phyloP scores from a whole-genome alignment of 164 flowering plant species.

The Nymphaea colorata region DNA sequence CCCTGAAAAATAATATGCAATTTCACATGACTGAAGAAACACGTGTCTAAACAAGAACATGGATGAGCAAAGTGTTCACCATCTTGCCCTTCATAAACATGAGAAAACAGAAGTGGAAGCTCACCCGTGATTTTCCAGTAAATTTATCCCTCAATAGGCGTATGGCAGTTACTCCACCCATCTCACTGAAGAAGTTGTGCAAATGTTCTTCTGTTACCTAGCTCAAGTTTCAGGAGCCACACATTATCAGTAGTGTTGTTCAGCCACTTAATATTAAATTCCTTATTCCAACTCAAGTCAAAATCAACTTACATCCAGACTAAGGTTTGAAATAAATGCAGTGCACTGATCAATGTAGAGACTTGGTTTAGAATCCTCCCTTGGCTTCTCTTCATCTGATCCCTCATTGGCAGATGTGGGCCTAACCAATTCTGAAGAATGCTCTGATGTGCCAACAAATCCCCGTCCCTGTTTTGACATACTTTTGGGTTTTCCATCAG shows the following conservation, averaged over 20 bases:
- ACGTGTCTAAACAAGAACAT: no score
- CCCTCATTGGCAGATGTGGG: constrained; percentile 17
- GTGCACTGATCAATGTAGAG: constrained; percentile 70
- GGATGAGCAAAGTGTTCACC: no score
- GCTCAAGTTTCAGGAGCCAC: constrained; percentile 3
- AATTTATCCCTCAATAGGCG: constrained; percentile 64
- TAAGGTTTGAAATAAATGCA: constrained; percentile 73
- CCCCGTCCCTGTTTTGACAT: constrained; percentile 2
- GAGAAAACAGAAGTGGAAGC: neutral
- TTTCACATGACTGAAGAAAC: neutral
- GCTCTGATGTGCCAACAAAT: constrained; percentile 1
- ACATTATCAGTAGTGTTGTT: neutral
- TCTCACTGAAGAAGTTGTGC: constrained; percentile 63
- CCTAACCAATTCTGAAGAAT: constrained; percentile 6
- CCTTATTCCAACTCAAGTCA: neutral
- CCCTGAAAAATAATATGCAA: constrained; percentile 34
- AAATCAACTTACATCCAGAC: constrained; percentile 33
- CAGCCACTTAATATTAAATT: neutral
- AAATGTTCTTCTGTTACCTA: constrained; percentile 64
- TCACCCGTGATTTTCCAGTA: constrained; percentile 76
- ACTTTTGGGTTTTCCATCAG: neutral
- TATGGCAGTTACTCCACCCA: constrained; percentile 74
- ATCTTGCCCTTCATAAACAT: no score
- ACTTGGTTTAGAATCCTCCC: constrained; percentile 17
- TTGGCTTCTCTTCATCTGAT: constrained; percentile 15